These are phyloP conservation scores for Penicillium alfredii DNA, from an alignment of 495 filamentous ascomycete genomes.

Conservation along the genomic window DNA sequence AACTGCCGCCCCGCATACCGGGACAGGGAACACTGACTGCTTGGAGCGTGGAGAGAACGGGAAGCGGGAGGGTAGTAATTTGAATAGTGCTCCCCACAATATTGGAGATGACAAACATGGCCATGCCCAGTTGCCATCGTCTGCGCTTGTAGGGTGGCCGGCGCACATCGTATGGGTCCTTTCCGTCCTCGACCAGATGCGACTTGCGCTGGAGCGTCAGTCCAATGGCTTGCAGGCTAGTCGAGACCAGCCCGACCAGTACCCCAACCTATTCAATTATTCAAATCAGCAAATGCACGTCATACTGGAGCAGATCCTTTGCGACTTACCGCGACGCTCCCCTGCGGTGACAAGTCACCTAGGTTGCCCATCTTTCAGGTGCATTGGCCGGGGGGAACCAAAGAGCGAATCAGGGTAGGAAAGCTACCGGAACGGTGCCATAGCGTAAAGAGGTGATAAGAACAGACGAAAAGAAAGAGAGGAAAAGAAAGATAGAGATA, in stretches of 20 bases:
- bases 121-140: constrained; percentile 96
- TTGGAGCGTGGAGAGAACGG: constrained; percentile 91
- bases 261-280: constrained; percentile 67
- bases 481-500: constrained; percentile 7
- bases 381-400: constrained; percentile 24
- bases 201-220: constrained; percentile 98
- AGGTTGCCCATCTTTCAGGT: constrained; percentile 60
- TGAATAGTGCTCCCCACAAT: constrained; percentile 93
- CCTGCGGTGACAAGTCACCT: constrained; percentile 77
- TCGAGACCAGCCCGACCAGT: constrained; percentile 85
- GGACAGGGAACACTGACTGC: constrained; percentile 48
- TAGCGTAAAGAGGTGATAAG: constrained; percentile 13
- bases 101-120: constrained; percentile 93
- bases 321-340: constrained; percentile 80
- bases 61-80: constrained; percentile 92
- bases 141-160: constrained; percentile 85
- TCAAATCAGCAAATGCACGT: constrained; percentile 8
- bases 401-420: constrained; percentile 17
- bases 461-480: constrained; percentile 5
- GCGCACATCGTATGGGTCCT: constrained; percentile 67
- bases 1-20: constrained; percentile 1
- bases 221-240: constrained; percentile 88
- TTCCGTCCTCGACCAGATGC: constrained; percentile 95
- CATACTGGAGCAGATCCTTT: too few species aligned
- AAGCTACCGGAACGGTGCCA: constrained; percentile 22